phyloP scores from a whole-genome alignment of 2,329 filamentous ascomycete genomes.

The Colletotrichum sp. region DNA sequence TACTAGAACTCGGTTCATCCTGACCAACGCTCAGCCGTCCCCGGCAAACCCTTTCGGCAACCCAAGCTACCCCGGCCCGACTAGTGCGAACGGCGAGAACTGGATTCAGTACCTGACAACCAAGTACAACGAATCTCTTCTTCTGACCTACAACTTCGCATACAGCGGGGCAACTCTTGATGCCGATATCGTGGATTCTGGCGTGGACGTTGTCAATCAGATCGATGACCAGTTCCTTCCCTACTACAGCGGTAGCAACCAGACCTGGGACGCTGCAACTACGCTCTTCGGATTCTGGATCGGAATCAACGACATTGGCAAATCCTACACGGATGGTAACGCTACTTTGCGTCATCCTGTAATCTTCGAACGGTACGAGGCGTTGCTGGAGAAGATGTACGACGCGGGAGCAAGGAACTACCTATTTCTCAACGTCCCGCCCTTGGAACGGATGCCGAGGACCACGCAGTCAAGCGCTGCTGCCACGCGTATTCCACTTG shows the following conservation, averaged over 20 bases:
- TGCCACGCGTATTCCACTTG: neutral
- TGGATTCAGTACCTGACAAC: constrained; percentile 59
- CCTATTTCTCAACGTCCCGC: constrained; percentile 56
- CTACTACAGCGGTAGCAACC: neutral
- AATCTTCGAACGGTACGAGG: neutral
- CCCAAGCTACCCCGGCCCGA: constrained; percentile 49
- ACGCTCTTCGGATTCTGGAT: constrained; percentile 59
- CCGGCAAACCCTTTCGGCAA: constrained; percentile 41
- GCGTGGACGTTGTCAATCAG: constrained; percentile 55
- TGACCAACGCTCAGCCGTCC: constrained; percentile 36
- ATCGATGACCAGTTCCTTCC: constrained; percentile 46
- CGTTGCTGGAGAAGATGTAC: constrained; percentile 43
- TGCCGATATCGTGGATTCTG: constrained; percentile 50
- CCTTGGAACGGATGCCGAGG: constrained; percentile 35
- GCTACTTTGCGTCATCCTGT: neutral
- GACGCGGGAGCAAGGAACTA: constrained; percentile 56
- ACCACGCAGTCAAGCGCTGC: neutral
- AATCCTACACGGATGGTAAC: constrained; percentile 26
- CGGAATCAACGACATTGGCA: constrained; percentile 61
- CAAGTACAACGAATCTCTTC: neutral
- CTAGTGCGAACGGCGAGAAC: constrained; percentile 54
- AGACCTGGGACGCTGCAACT: constrained; percentile 40
- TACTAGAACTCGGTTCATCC: constrained; percentile 38
- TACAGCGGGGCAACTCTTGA: neutral
- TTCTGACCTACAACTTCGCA: neutral